Conservation (phyloP, 805 yeast genomes). For the Ogataea haglerorum region DNA sequence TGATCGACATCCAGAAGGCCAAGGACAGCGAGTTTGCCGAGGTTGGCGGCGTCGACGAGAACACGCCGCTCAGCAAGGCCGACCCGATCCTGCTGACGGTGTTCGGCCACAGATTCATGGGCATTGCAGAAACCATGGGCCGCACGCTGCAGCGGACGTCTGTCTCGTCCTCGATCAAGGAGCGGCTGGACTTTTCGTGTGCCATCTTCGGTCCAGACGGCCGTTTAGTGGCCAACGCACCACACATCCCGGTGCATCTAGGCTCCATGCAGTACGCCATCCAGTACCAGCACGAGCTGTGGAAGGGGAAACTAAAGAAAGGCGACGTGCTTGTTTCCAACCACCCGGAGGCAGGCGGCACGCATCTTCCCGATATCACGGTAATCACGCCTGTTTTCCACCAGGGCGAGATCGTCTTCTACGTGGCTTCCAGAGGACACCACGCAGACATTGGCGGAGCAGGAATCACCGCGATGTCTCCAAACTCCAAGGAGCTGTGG, state of each 20-base stretch:
- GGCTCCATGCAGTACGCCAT: conserved; percentile 43
- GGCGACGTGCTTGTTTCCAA: conserved; percentile 42
- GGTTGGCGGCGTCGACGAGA: conserved; percentile 10
- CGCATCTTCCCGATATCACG: conserved; percentile 47
- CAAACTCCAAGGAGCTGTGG: conserved; percentile 47
- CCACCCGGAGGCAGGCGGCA: conserved; percentile 41
- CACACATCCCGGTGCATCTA: conserved; percentile 42
- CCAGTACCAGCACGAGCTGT: conserved; percentile 35
- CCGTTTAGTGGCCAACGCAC: conserved; percentile 41
- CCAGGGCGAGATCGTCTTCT: conserved; percentile 41
- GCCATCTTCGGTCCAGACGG: conserved; percentile 41
- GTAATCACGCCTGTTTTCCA: conserved; percentile 52
- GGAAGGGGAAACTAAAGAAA: conserved; percentile 35
- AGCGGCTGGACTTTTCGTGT: conserved; percentile 42
- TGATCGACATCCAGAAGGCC: conserved; percentile 19
- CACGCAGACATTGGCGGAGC: conserved; percentile 61
- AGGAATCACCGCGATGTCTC: conserved; percentile 53
- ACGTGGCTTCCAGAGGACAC: conserved; percentile 57
- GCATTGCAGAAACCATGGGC: conserved; percentile 45
- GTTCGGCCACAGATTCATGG: conserved; percentile 43
- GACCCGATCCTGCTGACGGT: conserved; percentile 41
- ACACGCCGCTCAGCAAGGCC: conserved; percentile 15
- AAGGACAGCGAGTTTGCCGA: conserved; percentile 5
- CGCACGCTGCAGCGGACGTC: conserved; percentile 40
- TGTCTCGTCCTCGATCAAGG: conserved; percentile 40